Evolutionary conservation across 441 rosid genomes (phyloP).

Genomic region (Bocquillonia castaneifolia): DNA sequence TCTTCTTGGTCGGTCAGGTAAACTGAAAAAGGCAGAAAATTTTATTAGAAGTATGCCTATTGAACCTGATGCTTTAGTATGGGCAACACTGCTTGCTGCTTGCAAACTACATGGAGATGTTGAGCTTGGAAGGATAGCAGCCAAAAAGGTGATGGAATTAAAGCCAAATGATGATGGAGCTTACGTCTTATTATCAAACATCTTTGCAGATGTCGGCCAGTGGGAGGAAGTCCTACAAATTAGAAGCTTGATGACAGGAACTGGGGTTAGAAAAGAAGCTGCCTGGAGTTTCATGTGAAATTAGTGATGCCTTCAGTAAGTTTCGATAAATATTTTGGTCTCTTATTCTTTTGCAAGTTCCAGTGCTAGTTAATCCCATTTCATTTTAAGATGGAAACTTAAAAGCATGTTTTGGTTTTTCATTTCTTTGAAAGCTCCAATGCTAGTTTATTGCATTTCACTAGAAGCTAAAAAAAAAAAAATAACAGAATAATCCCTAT

Average conservation of each 20-base stretch:
- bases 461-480: too few species aligned
- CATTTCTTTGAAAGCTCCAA: too few species aligned
- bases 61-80: conserved; percentile 54
- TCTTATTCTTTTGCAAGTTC: too few species aligned
- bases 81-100: conserved; percentile 81
- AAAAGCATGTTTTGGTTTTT: too few species aligned
- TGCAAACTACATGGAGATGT: conserved; percentile 65
- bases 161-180: conserved; percentile 58
- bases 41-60: conserved; percentile 55
- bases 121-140: conserved; percentile 65
- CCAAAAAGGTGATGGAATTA: conserved; percentile 47
- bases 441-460: too few species aligned
- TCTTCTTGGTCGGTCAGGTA: conserved; percentile 76
- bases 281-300: conserved; percentile 60
- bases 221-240: conserved; percentile 65
- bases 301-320: not conserved
- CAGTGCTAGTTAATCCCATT: not conserved
- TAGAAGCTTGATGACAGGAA: conserved; percentile 54
- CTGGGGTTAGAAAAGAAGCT: conserved; percentile 51
- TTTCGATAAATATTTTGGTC: not conserved
- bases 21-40: conserved; percentile 60
- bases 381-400: not conserved
- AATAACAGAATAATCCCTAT: too few species aligned
- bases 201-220: conserved; percentile 63
- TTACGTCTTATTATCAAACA: conserved; percentile 64